Base-by-base conservation (phyloP, 352 stramenopile species). In the Phytophthora tentaculata region DNA sequence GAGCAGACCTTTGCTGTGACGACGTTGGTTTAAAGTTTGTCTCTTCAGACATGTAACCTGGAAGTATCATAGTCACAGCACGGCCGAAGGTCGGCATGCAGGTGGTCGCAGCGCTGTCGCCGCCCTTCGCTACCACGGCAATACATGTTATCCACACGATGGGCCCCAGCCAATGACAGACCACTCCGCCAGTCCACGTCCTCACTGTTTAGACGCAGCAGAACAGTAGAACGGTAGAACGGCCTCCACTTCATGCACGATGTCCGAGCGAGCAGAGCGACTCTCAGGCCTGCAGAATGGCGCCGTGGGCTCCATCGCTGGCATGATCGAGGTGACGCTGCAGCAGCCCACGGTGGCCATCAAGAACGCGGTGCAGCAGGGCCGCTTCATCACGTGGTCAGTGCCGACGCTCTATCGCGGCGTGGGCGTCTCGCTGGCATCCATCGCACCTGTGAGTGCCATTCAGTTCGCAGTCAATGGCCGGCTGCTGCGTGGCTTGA, bases 341-440 rank as follows among this genome's bases (percentile, higher is more conserved):
- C 88, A 95, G 79, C 88, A 95, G 74, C 88, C 88, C 8, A 91
- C 83, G 5, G 79, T 95, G 50, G 84, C 85, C 69, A 89, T 95
- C 29, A 95, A 95, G 69, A 94, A 94, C 63, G 83, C 86, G 29
- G 76, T 94, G 37, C 87, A 95, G 83, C 88, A 95, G 78, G 69
- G 76, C 28, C 81, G 77, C 20, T 76, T 83, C 32, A 89, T 95
- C 58, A 62, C 74, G 50, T 93, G 84, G 84, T 79, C 80, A 20
- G 88, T 37, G 9, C 64, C 77, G 2, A 76, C 77, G 49, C 75
- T 95, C 28, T 95, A 94, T 59, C 87, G 87, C 32, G 87, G 87
- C 44, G 86, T 95, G 22, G 87, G 87, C 35, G 81, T 95, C 32
- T 91, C 84, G 54, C 70, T 93, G 43, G 79, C 74, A 39, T 95